A percentile compares a stretch with the other conserved stretches of the same genome.
Evolutionary conservation across 164 flowering plant species (phyloP).

Genomic region (Brasenia schreberi): DNA sequence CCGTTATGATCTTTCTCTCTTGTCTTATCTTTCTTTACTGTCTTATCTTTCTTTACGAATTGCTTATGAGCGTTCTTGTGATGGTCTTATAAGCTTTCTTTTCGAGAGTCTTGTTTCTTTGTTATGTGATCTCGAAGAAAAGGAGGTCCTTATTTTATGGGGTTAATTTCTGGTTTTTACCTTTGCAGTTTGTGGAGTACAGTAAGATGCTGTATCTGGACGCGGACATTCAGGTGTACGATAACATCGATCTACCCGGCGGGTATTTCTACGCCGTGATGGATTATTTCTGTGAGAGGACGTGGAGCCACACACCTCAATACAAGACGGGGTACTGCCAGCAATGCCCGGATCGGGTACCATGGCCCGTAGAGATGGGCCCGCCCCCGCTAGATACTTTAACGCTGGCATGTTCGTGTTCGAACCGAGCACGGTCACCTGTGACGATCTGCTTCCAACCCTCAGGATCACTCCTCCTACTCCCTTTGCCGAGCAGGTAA

Average conservation of each 20-base stretch:
- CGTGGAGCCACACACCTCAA: slow-evolving; percentile 44
- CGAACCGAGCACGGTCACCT: slow-evolving; percentile 41
- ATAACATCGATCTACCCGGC: slow-evolving; percentile 36
- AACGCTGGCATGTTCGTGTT: slow-evolving; percentile 61
- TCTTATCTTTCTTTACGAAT: no score
- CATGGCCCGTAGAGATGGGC: slow-evolving; percentile 41
- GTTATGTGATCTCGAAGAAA: no score
- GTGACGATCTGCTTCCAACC: slow-evolving; percentile 28
- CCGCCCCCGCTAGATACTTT: slow-evolving; percentile 54
- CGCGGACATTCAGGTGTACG: slow-evolving; percentile 56
- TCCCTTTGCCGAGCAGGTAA: slow-evolving; percentile 57
- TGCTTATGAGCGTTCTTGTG: no score
- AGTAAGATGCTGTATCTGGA: slow-evolving; percentile 57
- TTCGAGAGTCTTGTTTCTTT: no score
- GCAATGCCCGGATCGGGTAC: slow-evolving; percentile 42
- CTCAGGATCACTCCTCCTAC: slow-evolving; percentile 33
- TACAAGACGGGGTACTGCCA: slow-evolving; percentile 48
- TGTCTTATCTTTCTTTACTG: no score
- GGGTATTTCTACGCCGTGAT: slow-evolving; percentile 47
- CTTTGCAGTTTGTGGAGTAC: slow-evolving; percentile 35
- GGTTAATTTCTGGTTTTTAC: no score
- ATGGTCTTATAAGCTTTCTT: no score
- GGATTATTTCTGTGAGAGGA: slow-evolving; percentile 56
- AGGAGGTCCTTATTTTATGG: no score
- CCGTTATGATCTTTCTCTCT: no score